Base-by-base conservation (phyloP, 2,329 filamentous ascomycete genomes). In the Sporothrix pseudoabietina region DNA sequence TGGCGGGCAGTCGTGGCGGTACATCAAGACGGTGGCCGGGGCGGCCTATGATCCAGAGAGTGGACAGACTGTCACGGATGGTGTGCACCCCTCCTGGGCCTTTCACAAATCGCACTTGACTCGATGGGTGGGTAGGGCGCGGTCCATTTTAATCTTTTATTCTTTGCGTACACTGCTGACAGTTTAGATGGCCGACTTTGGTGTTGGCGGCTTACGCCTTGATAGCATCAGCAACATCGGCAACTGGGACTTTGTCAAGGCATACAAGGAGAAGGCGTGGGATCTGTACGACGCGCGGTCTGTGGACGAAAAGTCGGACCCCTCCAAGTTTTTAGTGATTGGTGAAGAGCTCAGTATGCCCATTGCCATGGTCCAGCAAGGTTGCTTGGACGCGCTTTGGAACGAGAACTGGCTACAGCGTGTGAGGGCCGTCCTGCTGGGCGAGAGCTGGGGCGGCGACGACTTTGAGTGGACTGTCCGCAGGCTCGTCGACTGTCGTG, bases 181-280 rank as follows among this genome's bases (percentile, higher is more conserved):
- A 3, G 2, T 9, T 19, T 30, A 63, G 77, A 78, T 78, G 78
- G 10, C 47, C 14, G 77, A 78, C 65, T 78, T 78, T 39, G 75
- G 74, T 39, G 74, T 78, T 19, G 70, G 35, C 22, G 77, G 77
- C 12, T 71, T 78, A 54, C 77, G 77, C 1, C 73, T 78, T 2
- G 77, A 78, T 75, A 78, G 76, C 71, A 69, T 78, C 71, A 78
- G 77, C 75, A 78, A 78, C 70, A 66, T 77, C 19, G 77, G 75
- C 54, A 77, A 70, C 73, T 78, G 77, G 74, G 76, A 78, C 72
- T 78, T 78, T 72, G 71, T 78, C 44, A 75, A 74, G 16, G 74
- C 75, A 14, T 77, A 77, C 75, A 76, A 73, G 52, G 66, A 77
- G 10, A 73, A 73, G 10, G 77, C 77, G 3, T 78, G 76, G 77